phyloP scores from a whole-genome alignment of 164 flowering plant genomes.

The Santalum album region DNA sequence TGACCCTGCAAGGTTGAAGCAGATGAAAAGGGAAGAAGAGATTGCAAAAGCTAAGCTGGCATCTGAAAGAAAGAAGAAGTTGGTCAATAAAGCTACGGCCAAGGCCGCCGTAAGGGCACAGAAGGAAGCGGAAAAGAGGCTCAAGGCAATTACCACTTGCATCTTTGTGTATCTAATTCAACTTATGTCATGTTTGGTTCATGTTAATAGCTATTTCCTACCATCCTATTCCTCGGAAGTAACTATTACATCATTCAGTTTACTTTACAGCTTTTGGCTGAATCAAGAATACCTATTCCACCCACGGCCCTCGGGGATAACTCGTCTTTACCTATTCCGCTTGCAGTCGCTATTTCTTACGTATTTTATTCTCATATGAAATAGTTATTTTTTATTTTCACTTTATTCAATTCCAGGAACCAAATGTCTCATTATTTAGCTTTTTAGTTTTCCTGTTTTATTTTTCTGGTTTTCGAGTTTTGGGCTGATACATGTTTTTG shows the following conservation, averaged over 20 bases:
- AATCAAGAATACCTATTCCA: no score
- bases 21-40: conserved; percentile 76
- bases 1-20: conserved; percentile 62
- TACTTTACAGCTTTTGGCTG: no score
- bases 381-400: no score
- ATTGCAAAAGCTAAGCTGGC: conserved; percentile 75
- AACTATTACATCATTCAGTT: no score
- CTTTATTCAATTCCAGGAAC: no score
- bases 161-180: background rate
- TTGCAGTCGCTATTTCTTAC: no score
- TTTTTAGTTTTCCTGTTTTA: background rate
- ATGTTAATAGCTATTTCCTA: no score
- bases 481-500: conserved; percentile 1
- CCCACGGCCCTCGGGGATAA: no score
- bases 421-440: background rate
- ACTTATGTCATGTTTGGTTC: no score
- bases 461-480: background rate
- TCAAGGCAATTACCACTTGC: conserved; percentile 46
- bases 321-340: no score
- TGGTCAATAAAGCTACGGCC: conserved; percentile 47
- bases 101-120: conserved; percentile 80
- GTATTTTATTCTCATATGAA: no score
- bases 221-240: no score
- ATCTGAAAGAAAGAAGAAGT: conserved; percentile 61
- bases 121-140: conserved; percentile 91